Conservation (phyloP, 345 rosid genomes). For the Aurinia saxatilis region DNA sequence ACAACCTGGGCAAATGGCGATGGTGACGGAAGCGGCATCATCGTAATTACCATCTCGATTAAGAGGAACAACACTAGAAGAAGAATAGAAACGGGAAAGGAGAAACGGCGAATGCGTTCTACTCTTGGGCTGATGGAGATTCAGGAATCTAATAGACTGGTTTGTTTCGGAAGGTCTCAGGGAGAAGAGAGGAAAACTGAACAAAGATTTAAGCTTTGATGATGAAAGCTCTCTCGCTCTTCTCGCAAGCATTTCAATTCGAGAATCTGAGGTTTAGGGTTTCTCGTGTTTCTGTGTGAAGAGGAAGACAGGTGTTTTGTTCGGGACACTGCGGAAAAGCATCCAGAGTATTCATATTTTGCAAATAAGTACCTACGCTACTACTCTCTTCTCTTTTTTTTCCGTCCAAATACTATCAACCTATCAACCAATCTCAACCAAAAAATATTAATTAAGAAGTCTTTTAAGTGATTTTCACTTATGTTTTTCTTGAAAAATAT, state of each 20-base stretch:
- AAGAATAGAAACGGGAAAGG: conserved; percentile 29
- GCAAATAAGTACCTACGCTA: neutral
- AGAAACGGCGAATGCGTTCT: conserved; percentile 5
- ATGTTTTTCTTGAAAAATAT: too few relatives aligned
- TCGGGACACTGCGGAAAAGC: neutral
- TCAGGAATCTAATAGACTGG: neutral
- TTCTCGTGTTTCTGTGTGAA: neutral
- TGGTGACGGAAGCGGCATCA: conserved; percentile 38
- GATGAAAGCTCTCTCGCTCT: conserved; percentile 43
- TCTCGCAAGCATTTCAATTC: conserved; percentile 31
- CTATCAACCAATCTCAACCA: too few relatives aligned
- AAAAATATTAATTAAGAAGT: too few relatives aligned
- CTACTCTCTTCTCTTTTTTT: too few relatives aligned
- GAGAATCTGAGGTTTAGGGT: conserved; percentile 15
- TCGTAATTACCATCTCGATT: conserved; percentile 81
- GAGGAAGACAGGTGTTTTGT: conserved; percentile 16
- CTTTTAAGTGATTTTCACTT: too few relatives aligned
- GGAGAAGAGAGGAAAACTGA: conserved; percentile 24
- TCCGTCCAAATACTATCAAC: too few relatives aligned
- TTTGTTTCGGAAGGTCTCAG: conserved; percentile 10
- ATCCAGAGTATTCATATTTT: neutral
- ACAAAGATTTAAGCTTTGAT: conserved; percentile 42
- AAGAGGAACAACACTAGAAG: conserved; percentile 26
- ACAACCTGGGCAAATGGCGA: conserved; percentile 88
- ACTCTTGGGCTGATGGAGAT: neutral